Conservation (phyloP, 805 yeast species). For the Yarrowia porcina region DNA sequence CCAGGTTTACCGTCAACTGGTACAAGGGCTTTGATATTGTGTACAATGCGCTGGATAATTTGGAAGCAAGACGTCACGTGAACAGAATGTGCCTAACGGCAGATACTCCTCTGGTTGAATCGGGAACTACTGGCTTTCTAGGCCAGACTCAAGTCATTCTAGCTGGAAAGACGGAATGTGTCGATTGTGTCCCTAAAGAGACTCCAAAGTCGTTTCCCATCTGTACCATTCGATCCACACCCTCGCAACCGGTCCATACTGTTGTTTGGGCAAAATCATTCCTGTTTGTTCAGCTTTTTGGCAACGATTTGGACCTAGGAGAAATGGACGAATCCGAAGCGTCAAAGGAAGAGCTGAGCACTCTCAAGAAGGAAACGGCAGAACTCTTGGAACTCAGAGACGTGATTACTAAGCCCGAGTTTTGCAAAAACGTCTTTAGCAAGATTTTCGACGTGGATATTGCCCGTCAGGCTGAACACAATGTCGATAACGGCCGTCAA, state of each 20-base stretch:
- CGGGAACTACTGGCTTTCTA: constrained; percentile 91
- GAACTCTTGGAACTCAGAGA: constrained; percentile 39
- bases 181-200: constrained; percentile 83
- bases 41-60: constrained; percentile 90
- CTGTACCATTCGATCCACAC: constrained; percentile 95
- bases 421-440: constrained; percentile 35
- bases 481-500: constrained; percentile 43
- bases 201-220: constrained; percentile 92
- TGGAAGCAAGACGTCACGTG: constrained; percentile 88
- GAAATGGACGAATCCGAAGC: constrained; percentile 63
- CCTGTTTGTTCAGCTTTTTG: constrained; percentile 72
- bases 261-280: constrained; percentile 97
- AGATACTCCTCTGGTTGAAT: constrained; percentile 76
- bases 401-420: constrained; percentile 39
- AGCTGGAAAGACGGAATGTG: constrained; percentile 83
- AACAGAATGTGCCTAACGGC: constrained; percentile 76
- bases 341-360: constrained; percentile 42
- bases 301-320: constrained; percentile 51
- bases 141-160: constrained; percentile 93
- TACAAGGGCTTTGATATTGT: constrained; percentile 70
- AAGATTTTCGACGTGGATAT: constrained; percentile 73
- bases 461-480: constrained; percentile 59
- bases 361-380: constrained; percentile 38
- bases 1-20: constrained; percentile 70
- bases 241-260: constrained; percentile 93